Conservation (phyloP, 2,329 filamentous ascomycete genomes). For the Bipolaris zeicola region DNA sequence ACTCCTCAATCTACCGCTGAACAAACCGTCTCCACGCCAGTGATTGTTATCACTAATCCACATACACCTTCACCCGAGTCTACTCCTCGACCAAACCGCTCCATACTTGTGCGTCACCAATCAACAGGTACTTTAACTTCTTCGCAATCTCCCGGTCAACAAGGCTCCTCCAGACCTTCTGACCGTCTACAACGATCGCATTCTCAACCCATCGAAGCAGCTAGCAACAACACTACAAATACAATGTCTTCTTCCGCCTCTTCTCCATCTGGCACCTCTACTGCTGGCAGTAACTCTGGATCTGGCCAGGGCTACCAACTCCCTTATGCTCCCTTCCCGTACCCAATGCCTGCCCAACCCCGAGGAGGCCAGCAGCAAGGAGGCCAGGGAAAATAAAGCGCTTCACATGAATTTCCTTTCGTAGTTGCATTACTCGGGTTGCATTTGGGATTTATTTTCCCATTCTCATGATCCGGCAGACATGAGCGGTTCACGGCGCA, state of each 20-base stretch:
- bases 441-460: not conserved
- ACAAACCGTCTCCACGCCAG: slow-evolving; percentile 21
- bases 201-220: slow-evolving; percentile 21
- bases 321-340: slow-evolving; percentile 47
- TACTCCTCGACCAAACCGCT: slow-evolving; percentile 19
- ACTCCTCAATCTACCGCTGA: slow-evolving; percentile 31
- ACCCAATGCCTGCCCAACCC: slow-evolving; percentile 41
- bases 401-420: slow-evolving; percentile 1
- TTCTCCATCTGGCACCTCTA: slow-evolving; percentile 41
- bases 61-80: slow-evolving; percentile 9
- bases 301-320: slow-evolving; percentile 40
- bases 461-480: not conserved
- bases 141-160: slow-evolving; percentile 16
- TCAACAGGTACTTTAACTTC: slow-evolving; percentile 15
- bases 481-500: not conserved
- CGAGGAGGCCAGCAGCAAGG: slow-evolving; percentile 30
- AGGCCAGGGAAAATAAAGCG: slow-evolving; percentile 25
- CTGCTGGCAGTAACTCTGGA: slow-evolving; percentile 36
- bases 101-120: slow-evolving; percentile 16
- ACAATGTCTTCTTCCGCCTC: slow-evolving; percentile 45
- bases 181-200: slow-evolving; percentile 18
- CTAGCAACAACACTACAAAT: slow-evolving; percentile 5
- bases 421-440: not conserved
- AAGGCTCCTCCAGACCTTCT: slow-evolving; percentile 21
- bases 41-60: slow-evolving; percentile 28